Evolutionary conservation across 2,329 filamentous ascomycete species (phyloP).

Genomic region (Pyrenochaeta sp.): DNA sequence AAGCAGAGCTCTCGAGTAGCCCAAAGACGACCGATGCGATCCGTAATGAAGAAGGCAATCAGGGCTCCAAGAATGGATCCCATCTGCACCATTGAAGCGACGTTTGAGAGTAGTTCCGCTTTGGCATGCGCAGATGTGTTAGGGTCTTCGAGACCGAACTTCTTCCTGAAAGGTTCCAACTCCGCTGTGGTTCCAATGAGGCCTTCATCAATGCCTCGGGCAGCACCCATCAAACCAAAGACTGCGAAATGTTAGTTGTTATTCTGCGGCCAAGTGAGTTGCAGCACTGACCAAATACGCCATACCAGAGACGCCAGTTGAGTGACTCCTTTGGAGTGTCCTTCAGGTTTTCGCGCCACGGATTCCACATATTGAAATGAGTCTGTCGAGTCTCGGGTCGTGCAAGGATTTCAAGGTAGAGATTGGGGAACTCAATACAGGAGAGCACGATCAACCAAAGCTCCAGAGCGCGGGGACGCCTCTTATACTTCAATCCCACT

Average conservation of each 20-base stretch:
- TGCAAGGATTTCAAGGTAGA: no score
- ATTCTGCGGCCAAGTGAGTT: neutral
- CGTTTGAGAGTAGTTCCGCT: slow-evolving; percentile 63
- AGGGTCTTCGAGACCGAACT: slow-evolving; percentile 47
- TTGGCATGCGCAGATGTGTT: slow-evolving; percentile 36
- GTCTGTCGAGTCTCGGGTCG: no score
- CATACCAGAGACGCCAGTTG: slow-evolving; percentile 82
- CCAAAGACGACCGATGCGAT: slow-evolving; percentile 53
- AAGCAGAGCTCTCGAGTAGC: slow-evolving; percentile 52
- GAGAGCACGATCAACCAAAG: neutral
- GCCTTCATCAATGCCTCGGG: slow-evolving; percentile 81
- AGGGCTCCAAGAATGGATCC: slow-evolving; percentile 76
- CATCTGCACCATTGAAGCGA: slow-evolving; percentile 82
- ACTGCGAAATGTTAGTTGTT: slow-evolving; percentile 29
- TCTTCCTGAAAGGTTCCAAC: slow-evolving; percentile 43
- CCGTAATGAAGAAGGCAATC: slow-evolving; percentile 62
- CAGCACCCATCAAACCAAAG: slow-evolving; percentile 78
- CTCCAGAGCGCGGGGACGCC: no score
- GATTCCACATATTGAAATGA: slow-evolving; percentile 48
- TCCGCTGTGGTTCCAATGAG: slow-evolving; percentile 72
- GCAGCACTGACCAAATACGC: slow-evolving; percentile 61
- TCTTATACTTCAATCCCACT: no score
- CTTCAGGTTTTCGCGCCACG: slow-evolving; percentile 57
- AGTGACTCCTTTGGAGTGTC: slow-evolving; percentile 74
- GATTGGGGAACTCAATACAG: neutral